Base-by-base conservation (phyloP, 176 grass and related monocot species). In the Juncus effusus region DNA sequence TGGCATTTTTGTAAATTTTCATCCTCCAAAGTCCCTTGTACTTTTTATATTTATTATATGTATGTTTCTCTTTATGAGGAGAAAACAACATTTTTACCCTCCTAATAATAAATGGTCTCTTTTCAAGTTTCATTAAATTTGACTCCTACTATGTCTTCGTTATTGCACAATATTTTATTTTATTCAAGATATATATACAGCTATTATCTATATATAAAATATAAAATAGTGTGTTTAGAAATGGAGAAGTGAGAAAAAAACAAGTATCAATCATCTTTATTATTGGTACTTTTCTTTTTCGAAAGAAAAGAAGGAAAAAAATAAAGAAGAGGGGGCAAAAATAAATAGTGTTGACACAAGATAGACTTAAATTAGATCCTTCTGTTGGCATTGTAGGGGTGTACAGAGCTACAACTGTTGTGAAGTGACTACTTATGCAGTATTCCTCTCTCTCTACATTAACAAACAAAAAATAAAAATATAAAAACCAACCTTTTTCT, bases 391-490 rank as follows among this genome's bases (percentile, higher is more conserved):
- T 61, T 63, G 75, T 80, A 86, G 86, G 86, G 57, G 61, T 67
- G 65, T 74, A 85, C 73, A 78, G 81, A 74, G 56, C 67, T 83
- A 66, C 54, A 56, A 80, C 85, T 76, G 84, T 76, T 73, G 52
- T 76, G 86, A 90, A 76, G 81, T 96, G 87, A 96, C 91, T 81
- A 70, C 52, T 61, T 87, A 65, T 70, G 72, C 87, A 82, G 80
- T 77, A 57, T 77, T 80, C 81, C 82, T 76, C 38, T 36, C 60
- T 38, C 47, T 51, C 59, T 54, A 42, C 56, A 67, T 65, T 14
- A 42, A 64, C 2, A 52, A 58, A 76, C 65, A 16, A 5, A 14
- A 51, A 65, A 19, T 56, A 7, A 39, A 53, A 14, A 12, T 56
- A 11, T 70, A 56, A 6, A 70, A 70, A 40, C 11, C 56, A 55